phyloP scores from a whole-genome alignment of 768 basidiomycete species.

The Pholiota molesta region DNA sequence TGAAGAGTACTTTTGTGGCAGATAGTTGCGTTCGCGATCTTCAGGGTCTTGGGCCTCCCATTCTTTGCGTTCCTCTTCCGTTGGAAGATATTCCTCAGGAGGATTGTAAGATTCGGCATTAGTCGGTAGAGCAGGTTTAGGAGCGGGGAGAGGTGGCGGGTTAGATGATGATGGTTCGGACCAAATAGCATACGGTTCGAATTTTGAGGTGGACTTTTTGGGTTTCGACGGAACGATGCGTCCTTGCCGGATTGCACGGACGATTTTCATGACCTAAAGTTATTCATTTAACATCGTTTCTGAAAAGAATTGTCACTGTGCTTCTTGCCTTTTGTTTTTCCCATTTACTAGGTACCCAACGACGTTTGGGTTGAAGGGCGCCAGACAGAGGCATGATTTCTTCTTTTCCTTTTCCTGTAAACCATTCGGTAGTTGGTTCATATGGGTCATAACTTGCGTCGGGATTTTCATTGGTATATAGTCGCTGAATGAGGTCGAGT shows the following conservation, averaged over 20 bases:
- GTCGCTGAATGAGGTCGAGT: conserved; percentile 89
- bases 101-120: conserved; percentile 99
- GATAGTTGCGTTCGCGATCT: conserved; percentile 87
- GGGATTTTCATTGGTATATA: conserved; percentile 91
- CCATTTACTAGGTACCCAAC: conserved; percentile 99
- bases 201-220: conserved; percentile 60
- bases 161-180: conserved; percentile 73
- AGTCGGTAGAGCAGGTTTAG: conserved; percentile 85
- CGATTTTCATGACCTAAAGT: conserved; percentile 97
- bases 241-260: conserved; percentile 96
- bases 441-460: conserved; percentile 92
- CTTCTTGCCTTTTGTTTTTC: conserved; percentile 91
- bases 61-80: conserved; percentile 75
- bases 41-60: conserved; percentile 87
- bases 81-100: conserved; percentile 93
- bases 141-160: conserved; percentile 89
- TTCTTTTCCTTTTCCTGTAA: conserved; percentile 94
- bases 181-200: conserved; percentile 89
- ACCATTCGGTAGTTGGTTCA: conserved; percentile 94
- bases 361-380: conserved; percentile 92
- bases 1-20: conserved; percentile 84
- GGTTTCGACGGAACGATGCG: conserved; percentile 92
- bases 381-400: conserved; percentile 92
- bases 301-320: neutral
- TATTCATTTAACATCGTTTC: conserved; percentile 7